Evolutionary conservation across 305 asterid species (phyloP), one percentile per base, ranked within the genome.

Genomic region (Fraxinus floribunda): DNA sequence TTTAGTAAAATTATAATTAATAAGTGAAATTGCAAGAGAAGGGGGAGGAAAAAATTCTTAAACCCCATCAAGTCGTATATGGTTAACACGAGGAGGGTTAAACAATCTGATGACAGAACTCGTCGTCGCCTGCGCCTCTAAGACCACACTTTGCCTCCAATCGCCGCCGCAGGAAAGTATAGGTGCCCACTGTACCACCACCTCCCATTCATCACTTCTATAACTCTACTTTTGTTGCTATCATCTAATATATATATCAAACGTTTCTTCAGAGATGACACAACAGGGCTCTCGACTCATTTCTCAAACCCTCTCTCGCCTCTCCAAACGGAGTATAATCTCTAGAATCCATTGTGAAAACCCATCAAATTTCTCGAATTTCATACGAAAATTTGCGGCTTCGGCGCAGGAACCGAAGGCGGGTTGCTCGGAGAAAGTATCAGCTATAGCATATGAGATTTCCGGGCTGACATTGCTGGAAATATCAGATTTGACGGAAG

Each of bases 401-500:
- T 76, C 96, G 35, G 90, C 91, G 80, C 89, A 91, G 84, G 85
- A 85, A 74, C 83, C 92, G 26, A 91, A 83, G 77, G 83, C 87
- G 3, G 84, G 81, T 4, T 86, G 93, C 29, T 83, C 99, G 0
- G 89, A 81, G 46, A 85, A 79, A 60, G 95, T 94, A 3, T 84
- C 87, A 3, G 89, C 82, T 15, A 88, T 96, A 79, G 99, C 84
- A 5, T 87, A 93, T 44, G 99, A 96, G 83, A 68, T 96, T 32
- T 88, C 94, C 2, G 88, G 86, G 15, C 87, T 96, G 20, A 94
- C 99, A 0, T 66, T 96, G 85, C 88, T 93, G 24, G 99, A 96
- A 87, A 85, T 93, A 38, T 83, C 97, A 77, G 98, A 96, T 77
- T 89, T 96, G 80, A 80, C 91, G 11, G 97, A 93, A 82, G 86